Conservation (phyloP, 75 land plant species). For the Cunninghamia lanceolata region DNA sequence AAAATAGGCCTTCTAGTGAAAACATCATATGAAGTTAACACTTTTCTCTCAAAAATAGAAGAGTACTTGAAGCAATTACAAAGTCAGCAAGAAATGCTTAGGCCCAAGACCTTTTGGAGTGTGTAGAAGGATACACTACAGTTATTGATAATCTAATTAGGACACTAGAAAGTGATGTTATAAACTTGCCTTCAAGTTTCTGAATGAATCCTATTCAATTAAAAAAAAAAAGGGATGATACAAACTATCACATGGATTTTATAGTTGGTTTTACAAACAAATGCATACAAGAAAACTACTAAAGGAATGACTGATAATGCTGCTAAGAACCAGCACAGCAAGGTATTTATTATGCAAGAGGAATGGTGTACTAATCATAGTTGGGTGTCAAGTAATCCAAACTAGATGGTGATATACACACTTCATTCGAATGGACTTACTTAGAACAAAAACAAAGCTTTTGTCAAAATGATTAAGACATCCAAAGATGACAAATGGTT, state of each 20-base stretch:
- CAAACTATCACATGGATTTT: slow-evolving; percentile 85
- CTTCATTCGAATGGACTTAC: no score
- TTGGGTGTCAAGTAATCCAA: no score
- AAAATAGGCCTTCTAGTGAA: slow-evolving; percentile 90
- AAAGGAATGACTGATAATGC: no score
- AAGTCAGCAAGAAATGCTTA: slow-evolving; percentile 82
- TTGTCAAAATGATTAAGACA: no score
- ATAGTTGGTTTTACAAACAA: slow-evolving; percentile 87
- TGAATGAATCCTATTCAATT: slow-evolving; percentile 66
- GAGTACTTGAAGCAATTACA: slow-evolving; percentile 61
- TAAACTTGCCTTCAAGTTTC: no score
- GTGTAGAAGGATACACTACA: slow-evolving; percentile 69
- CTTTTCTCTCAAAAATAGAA: slow-evolving; percentile 52
- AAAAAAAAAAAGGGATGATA: slow-evolving; percentile 96
- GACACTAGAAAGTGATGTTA: slow-evolving; percentile 49
- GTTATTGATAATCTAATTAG: slow-evolving; percentile 54
- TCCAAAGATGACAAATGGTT: no score
- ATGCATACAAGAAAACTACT: slow-evolving; percentile 96
- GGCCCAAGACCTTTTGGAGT: slow-evolving; percentile 78
- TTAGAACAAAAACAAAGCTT: no score
- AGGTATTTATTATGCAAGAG: no score
- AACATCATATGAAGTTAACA: slow-evolving; percentile 79
- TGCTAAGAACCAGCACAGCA: no score
- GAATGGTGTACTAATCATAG: no score
- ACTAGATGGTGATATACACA: no score